Evolutionary conservation across 441 rosid genomes (phyloP).

Genomic region (Populus trichocarpa): DNA sequence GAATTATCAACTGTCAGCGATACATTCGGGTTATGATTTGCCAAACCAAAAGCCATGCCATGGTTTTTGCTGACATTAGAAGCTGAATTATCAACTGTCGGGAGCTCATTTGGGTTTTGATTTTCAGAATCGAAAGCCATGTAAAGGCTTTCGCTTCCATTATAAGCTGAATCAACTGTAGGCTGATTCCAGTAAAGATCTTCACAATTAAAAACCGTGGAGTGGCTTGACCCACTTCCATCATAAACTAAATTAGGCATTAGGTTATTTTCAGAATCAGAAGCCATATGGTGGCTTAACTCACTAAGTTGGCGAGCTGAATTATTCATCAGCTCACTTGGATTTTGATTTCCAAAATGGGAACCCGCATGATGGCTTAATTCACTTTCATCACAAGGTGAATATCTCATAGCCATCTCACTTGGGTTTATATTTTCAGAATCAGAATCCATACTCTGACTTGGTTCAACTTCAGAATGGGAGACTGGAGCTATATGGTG

Average conservation of each 20-base stretch:
- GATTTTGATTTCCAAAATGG: not conserved
- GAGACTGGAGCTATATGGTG: not conserved
- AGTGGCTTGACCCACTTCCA: not conserved
- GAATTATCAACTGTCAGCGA: not conserved
- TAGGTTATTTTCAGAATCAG: not conserved
- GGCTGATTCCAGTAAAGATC: not conserved
- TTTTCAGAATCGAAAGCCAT: not conserved
- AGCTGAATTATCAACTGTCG: not conserved
- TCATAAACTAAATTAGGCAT: no score
- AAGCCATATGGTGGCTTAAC: not conserved
- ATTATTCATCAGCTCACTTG: not conserved
- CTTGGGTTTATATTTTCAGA: not conserved
- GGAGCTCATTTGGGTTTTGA: not conserved
- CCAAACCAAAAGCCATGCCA: no score
- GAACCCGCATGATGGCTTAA: not conserved
- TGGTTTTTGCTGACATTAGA: no score
- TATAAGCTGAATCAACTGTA: not conserved
- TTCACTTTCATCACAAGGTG: not conserved
- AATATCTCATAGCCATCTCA: not conserved
- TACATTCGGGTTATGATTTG: not conserved
- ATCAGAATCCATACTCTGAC: not conserved
- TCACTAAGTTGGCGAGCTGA: not conserved
- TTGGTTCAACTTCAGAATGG: conserved; percentile 1
- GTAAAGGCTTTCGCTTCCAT: not conserved
- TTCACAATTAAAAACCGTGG: not conserved